phyloP scores from a whole-genome alignment of 768 basidiomycete genomes.

The Leucosporidium yakuticum region DNA sequence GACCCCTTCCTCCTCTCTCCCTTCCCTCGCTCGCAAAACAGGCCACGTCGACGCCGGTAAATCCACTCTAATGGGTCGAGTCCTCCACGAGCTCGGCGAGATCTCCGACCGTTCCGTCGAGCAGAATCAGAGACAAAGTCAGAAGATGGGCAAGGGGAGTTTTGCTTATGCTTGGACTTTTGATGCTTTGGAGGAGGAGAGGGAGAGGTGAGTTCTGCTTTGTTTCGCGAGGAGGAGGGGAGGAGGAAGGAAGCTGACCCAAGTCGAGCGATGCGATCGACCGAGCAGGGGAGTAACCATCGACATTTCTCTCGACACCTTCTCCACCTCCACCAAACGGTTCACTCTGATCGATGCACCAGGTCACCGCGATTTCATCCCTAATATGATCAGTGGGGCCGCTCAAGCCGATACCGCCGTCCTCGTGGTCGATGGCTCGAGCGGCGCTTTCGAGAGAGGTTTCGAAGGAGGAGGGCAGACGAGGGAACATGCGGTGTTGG shows the following conservation, averaged over 20 bases:
- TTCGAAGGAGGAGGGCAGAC: slow-evolving; percentile 94
- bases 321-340: slow-evolving; percentile 65
- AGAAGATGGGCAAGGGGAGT: slow-evolving; percentile 82
- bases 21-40: slow-evolving; percentile 46
- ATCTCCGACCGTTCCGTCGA: slow-evolving; percentile 76
- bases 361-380: slow-evolving; percentile 94
- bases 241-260: neutral
- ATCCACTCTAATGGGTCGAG: slow-evolving; percentile 90
- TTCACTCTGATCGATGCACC: slow-evolving; percentile 96
- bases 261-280: neutral
- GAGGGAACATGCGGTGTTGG: slow-evolving; percentile 84
- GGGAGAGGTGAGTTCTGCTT: slow-evolving; percentile 62
- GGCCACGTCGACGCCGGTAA: slow-evolving; percentile 99
- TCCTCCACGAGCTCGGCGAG: slow-evolving; percentile 85
- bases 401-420: slow-evolving; percentile 93
- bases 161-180: slow-evolving; percentile 99
- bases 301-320: slow-evolving; percentile 71
- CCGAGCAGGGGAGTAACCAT: slow-evolving; percentile 83
- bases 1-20: no score
- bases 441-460: slow-evolving; percentile 91
- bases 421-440: slow-evolving; percentile 81
- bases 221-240: neutral
- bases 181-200: slow-evolving; percentile 85
- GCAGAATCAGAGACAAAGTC: slow-evolving; percentile 82
- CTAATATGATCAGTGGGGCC: slow-evolving; percentile 99